Conservation (phyloP, 2,329 filamentous ascomycete genomes). For the Pseudodiploospora longispora region DNA sequence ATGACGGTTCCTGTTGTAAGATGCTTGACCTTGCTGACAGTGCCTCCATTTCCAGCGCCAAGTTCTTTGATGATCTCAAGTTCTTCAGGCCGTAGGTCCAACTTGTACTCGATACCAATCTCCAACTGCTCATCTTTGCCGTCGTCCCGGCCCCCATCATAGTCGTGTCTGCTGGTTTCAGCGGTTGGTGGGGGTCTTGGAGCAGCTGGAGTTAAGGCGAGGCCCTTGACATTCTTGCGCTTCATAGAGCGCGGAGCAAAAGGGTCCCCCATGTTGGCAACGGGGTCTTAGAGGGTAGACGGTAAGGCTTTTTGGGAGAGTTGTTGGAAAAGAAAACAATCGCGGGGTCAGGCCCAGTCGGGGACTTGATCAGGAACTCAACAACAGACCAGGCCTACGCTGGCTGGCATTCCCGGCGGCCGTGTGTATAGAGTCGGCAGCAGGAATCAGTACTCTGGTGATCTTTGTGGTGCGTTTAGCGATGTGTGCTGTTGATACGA, state of each 20-base stretch:
- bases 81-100: conserved; percentile 87
- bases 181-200: conserved; percentile 66
- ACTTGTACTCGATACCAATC: conserved; percentile 94
- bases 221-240: conserved; percentile 97
- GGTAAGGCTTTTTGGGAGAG: background rate
- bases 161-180: conserved; percentile 57
- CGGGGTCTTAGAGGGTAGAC: background rate
- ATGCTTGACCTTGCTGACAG: conserved; percentile 96
- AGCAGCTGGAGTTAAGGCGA: conserved; percentile 73
- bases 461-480: too few species aligned
- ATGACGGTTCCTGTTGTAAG: conserved; percentile 91
- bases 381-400: conserved; percentile 12
- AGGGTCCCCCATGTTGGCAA: conserved; percentile 47
- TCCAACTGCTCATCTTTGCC: conserved; percentile 62
- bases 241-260: conserved; percentile 79
- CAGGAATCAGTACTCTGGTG: background rate
- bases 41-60: conserved; percentile 92
- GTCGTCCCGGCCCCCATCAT: conserved; percentile 52
- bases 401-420: conserved; percentile 13
- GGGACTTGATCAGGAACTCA: background rate
- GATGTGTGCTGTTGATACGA: too few species aligned
- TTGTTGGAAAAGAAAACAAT: background rate
- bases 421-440: conserved; percentile 6
- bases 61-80: conserved; percentile 89
- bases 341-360: conserved; percentile 1